Percentiles rank a stretch among this genome's conserved stretches.
Evolutionary conservation across 1,284 basidiomycete genomes (phyloP).

Genomic region (Tremellales sp.): DNA sequence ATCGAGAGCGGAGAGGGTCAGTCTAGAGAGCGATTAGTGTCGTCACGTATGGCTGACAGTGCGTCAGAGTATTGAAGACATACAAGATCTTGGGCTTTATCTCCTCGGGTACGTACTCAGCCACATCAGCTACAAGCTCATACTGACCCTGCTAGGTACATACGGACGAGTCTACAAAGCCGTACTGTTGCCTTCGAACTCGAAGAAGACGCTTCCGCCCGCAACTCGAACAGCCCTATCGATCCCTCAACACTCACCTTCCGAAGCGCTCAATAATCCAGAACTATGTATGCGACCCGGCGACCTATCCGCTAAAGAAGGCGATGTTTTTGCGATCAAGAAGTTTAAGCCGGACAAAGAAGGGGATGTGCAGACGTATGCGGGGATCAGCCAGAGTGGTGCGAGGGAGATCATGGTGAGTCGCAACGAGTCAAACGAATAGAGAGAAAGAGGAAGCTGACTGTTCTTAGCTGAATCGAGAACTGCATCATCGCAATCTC

Average conservation of each 20-base stretch:
- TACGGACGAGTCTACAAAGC: constrained; percentile 99
- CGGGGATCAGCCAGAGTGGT: constrained; percentile 95
- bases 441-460: neutral
- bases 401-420: constrained; percentile 19
- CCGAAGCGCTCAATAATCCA: constrained; percentile 38
- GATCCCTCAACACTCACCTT: constrained; percentile 17
- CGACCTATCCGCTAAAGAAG: constrained; percentile 56
- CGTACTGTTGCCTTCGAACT: constrained; percentile 49
- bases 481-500: constrained; percentile 89
- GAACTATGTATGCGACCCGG: constrained; percentile 53
- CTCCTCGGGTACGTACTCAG: constrained; percentile 57
- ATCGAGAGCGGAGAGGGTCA: constrained; percentile 57
- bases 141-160: constrained; percentile 59
- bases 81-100: constrained; percentile 96
- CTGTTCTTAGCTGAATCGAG: constrained; percentile 78
- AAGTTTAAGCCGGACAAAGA: constrained; percentile 99
- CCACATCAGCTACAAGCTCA: neutral
- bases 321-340: constrained; percentile 86
- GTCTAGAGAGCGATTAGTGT: constrained; percentile 5
- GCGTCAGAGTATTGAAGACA: constrained; percentile 69
- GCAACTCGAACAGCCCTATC: constrained; percentile 33
- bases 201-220: constrained; percentile 18
- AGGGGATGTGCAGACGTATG: constrained; percentile 87
- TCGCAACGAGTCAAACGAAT: constrained; percentile 48
- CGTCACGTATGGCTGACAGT: neutral